Base-by-base conservation (phyloP, 306 rosid species). In the Lathyrus tuberosus region DNA sequence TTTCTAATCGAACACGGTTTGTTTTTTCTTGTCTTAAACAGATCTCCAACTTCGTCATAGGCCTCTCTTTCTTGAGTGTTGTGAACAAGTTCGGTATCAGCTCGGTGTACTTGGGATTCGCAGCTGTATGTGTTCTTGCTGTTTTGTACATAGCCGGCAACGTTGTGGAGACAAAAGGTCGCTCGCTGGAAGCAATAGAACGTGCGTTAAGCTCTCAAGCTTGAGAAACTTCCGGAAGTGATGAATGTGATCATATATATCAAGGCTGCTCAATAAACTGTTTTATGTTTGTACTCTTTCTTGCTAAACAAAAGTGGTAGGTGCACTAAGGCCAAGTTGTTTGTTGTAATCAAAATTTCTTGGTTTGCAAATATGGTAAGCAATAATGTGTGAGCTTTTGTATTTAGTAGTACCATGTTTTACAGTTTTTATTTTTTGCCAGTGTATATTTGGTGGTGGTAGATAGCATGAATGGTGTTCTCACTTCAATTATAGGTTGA, bases 151-250 rank as follows among this genome's bases (percentile, higher is more conserved):
- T 88, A 79, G 76, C 96, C 3, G 78, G 89, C 64, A 94, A 90
- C 11, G 91, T 94, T 1, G 97, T 94, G 44, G 98, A 94, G 85
- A 94, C 98, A 0, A 94, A 94, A 84, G 98, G 98, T 16, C 84
- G 97, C 40, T 94, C 98, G 0, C 69, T 94, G 86, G 98, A 94
- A 82, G 98, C 91, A 79, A 94, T 94, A 43, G 98, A 94, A 74
- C 87, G 83, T 2, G 97, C 88, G 18, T 91, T 94, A 8, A 88
- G 79, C 51, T 38, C 92, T 20, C 61, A 91, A 58, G 59, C 78
- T 68, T 90, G 83, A 90, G 16, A 37, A 54, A 26, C 59, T 42
- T 67, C 20, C 35, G 37, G 40, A 78, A 63, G 42, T 51, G 33
- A 10, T 62, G 67, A 54, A 16, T 30, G 80, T 35, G 51, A n/a